phyloP scores from a whole-genome alignment of 2,329 filamentous ascomycete genomes.

The Pyrenochaeta sp. region DNA sequence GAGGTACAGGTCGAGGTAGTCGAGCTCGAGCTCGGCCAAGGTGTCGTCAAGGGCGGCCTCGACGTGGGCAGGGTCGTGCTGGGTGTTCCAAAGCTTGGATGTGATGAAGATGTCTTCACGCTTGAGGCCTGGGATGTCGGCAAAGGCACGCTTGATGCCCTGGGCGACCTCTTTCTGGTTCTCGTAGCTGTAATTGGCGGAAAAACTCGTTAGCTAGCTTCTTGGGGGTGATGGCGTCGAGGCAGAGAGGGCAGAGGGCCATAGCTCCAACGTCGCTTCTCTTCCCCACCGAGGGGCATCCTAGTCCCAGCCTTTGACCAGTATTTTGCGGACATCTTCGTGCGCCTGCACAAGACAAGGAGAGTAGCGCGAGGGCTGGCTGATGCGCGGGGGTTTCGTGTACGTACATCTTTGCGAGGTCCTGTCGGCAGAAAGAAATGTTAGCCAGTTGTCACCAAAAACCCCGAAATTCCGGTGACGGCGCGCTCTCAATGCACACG shows the following conservation, averaged over 20 bases:
- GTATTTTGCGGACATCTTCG: neutral
- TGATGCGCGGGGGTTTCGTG: neutral
- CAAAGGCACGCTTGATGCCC: slow-evolving; percentile 41
- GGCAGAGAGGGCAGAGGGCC: slow-evolving; percentile 11
- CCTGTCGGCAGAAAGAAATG: slow-evolving; percentile 42
- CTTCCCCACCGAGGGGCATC: slow-evolving; percentile 27
- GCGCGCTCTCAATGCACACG: neutral
- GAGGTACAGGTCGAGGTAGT: slow-evolving; percentile 90
- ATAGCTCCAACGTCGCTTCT: slow-evolving; percentile 25
- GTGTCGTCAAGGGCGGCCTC: slow-evolving; percentile 75
- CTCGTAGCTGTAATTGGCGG: slow-evolving; percentile 41
- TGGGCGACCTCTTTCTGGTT: slow-evolving; percentile 44
- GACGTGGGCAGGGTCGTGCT: slow-evolving; percentile 76
- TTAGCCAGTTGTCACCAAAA: slow-evolving; percentile 4
- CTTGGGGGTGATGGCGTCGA: neutral
- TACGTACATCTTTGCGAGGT: slow-evolving; percentile 44
- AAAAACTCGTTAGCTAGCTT: slow-evolving; percentile 29
- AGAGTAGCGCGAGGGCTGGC: neutral
- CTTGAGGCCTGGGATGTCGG: slow-evolving; percentile 36
- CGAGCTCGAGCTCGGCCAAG: slow-evolving; percentile 79
- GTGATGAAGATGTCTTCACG: slow-evolving; percentile 59
- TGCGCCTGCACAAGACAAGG: neutral
- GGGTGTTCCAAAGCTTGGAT: slow-evolving; percentile 91
- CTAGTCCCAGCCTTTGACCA: slow-evolving; percentile 15
- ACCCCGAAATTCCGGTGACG: no score